phyloP scores from a whole-genome alignment of 768 basidiomycete genomes.

The Daedaleopsis sinensis region DNA sequence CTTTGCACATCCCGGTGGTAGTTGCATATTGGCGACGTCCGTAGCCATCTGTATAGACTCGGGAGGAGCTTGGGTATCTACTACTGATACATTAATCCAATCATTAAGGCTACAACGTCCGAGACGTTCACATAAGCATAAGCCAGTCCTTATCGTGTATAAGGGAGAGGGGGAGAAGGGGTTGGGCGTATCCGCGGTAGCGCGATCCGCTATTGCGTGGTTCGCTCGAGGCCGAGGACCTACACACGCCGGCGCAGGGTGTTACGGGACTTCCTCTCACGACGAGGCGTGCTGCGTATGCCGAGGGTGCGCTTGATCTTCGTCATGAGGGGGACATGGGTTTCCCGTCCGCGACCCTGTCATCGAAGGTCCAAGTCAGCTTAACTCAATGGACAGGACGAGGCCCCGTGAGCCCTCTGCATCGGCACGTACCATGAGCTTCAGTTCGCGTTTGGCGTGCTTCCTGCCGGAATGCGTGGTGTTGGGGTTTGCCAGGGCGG shows the following conservation, averaged over 20 bases:
- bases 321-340: conserved; percentile 54
- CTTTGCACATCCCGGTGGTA: neutral
- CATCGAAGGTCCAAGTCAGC: neutral
- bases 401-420: neutral
- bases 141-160: neutral
- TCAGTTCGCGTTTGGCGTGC: conserved; percentile 49
- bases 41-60: neutral
- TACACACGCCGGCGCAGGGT: neutral
- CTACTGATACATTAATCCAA: neutral
- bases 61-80: neutral
- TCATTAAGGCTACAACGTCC: neutral
- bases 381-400: neutral
- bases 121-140: neutral
- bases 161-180: neutral
- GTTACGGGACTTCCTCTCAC: conserved; percentile 4
- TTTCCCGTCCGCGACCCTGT: conserved; percentile 44
- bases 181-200: neutral
- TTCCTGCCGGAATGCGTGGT: conserved; percentile 48
- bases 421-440: conserved; percentile 43
- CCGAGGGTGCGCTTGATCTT: conserved; percentile 55
- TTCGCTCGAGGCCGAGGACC: neutral
- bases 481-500: conserved; percentile 54
- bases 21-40: neutral
- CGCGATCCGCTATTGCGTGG: neutral
- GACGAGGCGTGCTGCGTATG: conserved; percentile 48